phyloP scores from a whole-genome alignment of 2,329 filamentous ascomycete genomes.

The Escovopsis sp. region DNA sequence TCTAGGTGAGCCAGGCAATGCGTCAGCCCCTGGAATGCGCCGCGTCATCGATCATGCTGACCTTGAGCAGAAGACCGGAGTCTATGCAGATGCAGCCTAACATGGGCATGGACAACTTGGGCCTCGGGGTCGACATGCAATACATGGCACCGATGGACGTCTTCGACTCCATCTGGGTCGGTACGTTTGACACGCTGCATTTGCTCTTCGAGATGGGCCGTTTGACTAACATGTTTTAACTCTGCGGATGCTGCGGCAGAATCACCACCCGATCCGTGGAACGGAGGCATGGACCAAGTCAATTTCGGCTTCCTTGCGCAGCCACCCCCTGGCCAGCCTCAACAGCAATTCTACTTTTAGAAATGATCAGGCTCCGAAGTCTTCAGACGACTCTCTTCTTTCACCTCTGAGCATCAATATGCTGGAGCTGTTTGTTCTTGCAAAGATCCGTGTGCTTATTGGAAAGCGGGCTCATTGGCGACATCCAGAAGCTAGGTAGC shows the following conservation, averaged over 20 bases:
- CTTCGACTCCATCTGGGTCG: conserved; percentile 55
- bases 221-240: conserved; percentile 6
- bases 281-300: conserved; percentile 37
- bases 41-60: background rate
- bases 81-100: conserved; percentile 21
- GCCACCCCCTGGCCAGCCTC: conserved; percentile 41
- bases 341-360: conserved; percentile 44
- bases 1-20: conserved; percentile 18
- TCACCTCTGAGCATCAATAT: no score
- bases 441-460: no score
- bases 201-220: background rate
- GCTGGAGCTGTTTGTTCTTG: no score
- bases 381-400: no score
- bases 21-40: conserved; percentile 1
- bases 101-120: conserved; percentile 29
- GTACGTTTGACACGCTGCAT: conserved; percentile 24
- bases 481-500: no score
- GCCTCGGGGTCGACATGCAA: conserved; percentile 39
- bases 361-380: no score
- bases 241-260: conserved; percentile 21
- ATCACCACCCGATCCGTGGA: conserved; percentile 43
- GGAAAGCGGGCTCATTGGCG: no score
- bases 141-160: conserved; percentile 54
- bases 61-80: conserved; percentile 13
- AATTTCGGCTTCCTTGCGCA: conserved; percentile 48